Evolutionary conservation across 2,329 filamentous ascomycete species (phyloP), one percentile per base, ranked within the genome.

Genomic region (Talaromyces sp.): DNA sequence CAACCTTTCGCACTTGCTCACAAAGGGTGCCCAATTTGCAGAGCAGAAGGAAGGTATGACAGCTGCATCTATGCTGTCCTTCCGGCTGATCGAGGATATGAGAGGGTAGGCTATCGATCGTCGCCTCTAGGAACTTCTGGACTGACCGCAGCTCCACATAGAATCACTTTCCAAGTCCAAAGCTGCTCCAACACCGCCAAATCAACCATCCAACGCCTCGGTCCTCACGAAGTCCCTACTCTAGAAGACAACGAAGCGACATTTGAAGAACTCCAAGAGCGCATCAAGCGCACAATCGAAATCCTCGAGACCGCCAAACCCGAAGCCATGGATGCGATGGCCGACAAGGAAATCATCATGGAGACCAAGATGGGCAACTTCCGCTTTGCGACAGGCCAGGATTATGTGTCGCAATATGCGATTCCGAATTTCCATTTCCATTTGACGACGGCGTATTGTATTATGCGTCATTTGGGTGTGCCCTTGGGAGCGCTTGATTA

Each of bases 391-490:
- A 76, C 76, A 2, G 79, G 73, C 0, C 66, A 75, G 61, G 72
- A 76, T 1, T 88, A 84, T 69, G 69, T 84, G 23, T 69, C 74
- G 44, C 74, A 74, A 2, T 85, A 81, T 71, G 79, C 75, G 3
- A 61, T 86, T 48, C 86, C 87, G 23, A 88, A 89, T 69, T 73
- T 88, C 67, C 88, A 80, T 76, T 90, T 90, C 74, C 88, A 90
- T 70, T 66, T 84, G 14, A 80, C 73, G 2, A 86, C 80, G 12
- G 79, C 84, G 9, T 90, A 90, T 75, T 78, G 73, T 23, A 84
- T 90, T 61, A 69, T 89, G 70, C 79, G 87, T 64, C 82, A 80
- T 69, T 81, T 85, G 74, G 87, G 87, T 1, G 83, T 88, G 28
- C 75, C 78, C 0, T n/a, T 90, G 18, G 86, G 85, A 37, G 89